Conservation (phyloP, 2,329 filamentous ascomycete genomes). For the Colletotrichum sp. region DNA sequence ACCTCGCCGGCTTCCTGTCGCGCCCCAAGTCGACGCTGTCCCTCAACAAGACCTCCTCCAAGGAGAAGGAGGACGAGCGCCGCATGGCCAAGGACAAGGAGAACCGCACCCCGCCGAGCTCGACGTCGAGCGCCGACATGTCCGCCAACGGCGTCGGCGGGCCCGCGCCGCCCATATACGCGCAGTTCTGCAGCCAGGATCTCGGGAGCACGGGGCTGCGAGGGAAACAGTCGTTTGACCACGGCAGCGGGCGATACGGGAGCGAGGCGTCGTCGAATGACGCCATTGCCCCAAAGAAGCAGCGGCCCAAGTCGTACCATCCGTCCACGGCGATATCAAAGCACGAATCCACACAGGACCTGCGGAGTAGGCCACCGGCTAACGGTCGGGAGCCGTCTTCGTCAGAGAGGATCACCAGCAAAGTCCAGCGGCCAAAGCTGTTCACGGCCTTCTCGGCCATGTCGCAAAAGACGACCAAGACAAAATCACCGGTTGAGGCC, state of each 20-base stretch:
- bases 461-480: slow-evolving; percentile 41
- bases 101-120: slow-evolving; percentile 71
- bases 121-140: slow-evolving; percentile 43
- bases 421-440: slow-evolving; percentile 44
- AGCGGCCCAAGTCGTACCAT: slow-evolving; percentile 59
- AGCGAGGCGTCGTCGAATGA: slow-evolving; percentile 9
- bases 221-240: slow-evolving; percentile 24
- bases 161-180: slow-evolving; percentile 74
- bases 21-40: slow-evolving; percentile 77
- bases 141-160: slow-evolving; percentile 17
- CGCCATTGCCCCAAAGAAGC: slow-evolving; percentile 32
- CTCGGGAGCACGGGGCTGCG: slow-evolving; percentile 26
- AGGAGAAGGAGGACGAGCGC: slow-evolving; percentile 55
- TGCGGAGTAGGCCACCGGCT: not conserved
- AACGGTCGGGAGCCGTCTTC: slow-evolving; percentile 22
- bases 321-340: slow-evolving; percentile 26
- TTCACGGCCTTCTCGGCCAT: slow-evolving; percentile 43
- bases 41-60: slow-evolving; percentile 51
- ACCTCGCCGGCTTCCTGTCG: slow-evolving; percentile 77
- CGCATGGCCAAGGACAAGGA: slow-evolving; percentile 75
- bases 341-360: slow-evolving; percentile 28
- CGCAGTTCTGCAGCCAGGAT: slow-evolving; percentile 66
- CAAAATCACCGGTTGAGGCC: slow-evolving; percentile 36
- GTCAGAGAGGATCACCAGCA: slow-evolving; percentile 33
- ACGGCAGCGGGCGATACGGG: slow-evolving; percentile 9